These are phyloP conservation scores for Cymbidium sinense DNA, from an alignment of 106 monocot species.

Conservation along the genomic window DNA sequence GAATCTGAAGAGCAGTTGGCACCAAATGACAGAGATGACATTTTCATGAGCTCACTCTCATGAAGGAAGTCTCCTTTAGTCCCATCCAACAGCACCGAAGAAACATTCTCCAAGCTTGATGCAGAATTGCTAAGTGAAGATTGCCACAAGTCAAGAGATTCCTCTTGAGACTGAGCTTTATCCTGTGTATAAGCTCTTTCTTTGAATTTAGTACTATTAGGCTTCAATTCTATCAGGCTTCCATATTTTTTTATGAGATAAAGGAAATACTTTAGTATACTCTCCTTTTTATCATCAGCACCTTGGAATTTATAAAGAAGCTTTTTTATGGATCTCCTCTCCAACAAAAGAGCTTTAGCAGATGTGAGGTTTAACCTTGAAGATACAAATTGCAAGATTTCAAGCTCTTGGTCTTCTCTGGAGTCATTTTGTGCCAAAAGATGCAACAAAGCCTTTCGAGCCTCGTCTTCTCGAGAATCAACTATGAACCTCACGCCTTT, in stretches of 20 bases:
- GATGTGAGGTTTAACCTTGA: constrained; percentile 49
- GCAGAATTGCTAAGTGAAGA: constrained; percentile 47
- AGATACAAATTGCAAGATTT: constrained; percentile 50
- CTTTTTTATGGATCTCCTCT: constrained; percentile 68
- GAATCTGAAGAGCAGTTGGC: constrained; percentile 15
- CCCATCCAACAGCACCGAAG: constrained; percentile 29
- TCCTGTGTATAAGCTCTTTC: constrained; percentile 16
- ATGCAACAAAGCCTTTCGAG: constrained; percentile 48
- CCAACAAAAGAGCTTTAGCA: constrained; percentile 62
- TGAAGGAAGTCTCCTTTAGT: constrained; percentile 18
- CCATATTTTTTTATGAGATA: constrained; percentile 63
- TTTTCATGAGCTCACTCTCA: constrained; percentile 28
- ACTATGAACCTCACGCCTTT: constrained; percentile 51
- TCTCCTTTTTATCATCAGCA: constrained; percentile 50
- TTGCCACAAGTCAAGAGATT: constrained; percentile 14
- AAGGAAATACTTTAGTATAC: constrained; percentile 42
- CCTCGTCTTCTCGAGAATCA: constrained; percentile 52
- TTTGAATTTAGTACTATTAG: constrained; percentile 16
- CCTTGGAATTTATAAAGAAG: constrained; percentile 37
- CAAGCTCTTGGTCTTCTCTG: constrained; percentile 45
- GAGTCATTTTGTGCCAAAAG: constrained; percentile 39
- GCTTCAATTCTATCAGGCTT: constrained; percentile 25
- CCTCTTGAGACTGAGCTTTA: background rate
- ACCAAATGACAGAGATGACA: constrained; percentile 43
- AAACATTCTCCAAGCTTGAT: constrained; percentile 54